Evolutionary conservation across 257 asterid species (phyloP).

Genomic region (Nicotiana benthamiana): DNA sequence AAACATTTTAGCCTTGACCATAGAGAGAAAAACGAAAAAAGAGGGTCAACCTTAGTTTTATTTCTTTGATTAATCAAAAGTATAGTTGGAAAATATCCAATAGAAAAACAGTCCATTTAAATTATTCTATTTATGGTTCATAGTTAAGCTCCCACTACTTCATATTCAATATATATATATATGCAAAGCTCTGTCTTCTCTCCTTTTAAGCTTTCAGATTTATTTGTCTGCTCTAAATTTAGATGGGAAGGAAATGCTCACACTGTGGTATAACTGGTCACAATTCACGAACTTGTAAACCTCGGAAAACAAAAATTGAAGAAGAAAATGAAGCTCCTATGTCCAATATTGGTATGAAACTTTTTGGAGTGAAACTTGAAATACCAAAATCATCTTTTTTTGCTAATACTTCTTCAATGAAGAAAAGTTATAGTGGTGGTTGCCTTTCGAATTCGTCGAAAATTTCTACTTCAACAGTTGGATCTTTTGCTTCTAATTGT

Average conservation of each 20-base stretch:
- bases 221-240: neutral
- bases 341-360: slow-evolving; percentile 17
- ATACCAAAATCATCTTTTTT: slow-evolving; percentile 3
- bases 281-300: slow-evolving; percentile 46
- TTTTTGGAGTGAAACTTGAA: slow-evolving; percentile 29
- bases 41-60: neutral
- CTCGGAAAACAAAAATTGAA: neutral
- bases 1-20: neutral
- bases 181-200: neutral
- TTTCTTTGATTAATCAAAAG: slow-evolving; percentile 2
- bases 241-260: slow-evolving; percentile 44
- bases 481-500: neutral
- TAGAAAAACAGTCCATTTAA: neutral
- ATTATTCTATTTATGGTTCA: slow-evolving; percentile 4
- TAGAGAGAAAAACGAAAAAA: no score
- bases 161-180: neutral
- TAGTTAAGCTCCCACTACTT: neutral
- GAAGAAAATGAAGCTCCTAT: neutral
- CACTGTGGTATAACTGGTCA: slow-evolving; percentile 41
- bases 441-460: neutral
- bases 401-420: neutral
- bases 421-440: slow-evolving; percentile 23
- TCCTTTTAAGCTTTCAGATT: neutral
- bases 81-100: slow-evolving; percentile 16
- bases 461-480: neutral